phyloP scores from a whole-genome alignment of 2,329 filamentous ascomycete genomes.

The Colletotrichum sp. region DNA sequence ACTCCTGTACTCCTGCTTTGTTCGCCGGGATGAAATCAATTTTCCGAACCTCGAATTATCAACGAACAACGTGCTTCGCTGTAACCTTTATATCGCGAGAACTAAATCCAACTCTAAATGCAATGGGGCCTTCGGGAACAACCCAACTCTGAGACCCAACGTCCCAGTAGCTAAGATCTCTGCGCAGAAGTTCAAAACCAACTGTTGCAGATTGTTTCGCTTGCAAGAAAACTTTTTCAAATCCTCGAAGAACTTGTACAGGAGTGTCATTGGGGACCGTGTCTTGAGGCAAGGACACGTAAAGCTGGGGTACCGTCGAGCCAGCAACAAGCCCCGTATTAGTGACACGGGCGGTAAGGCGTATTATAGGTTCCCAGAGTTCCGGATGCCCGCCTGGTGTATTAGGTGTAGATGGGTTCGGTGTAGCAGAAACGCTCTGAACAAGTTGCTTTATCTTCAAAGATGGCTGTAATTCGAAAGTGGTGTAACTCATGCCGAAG shows the following conservation, averaged over 20 bases:
- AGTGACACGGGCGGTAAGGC: conserved; percentile 63
- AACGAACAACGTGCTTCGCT: background rate
- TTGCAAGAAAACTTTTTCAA: conserved; percentile 63
- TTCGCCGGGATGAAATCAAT: accelerated
- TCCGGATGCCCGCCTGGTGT: conserved; percentile 48
- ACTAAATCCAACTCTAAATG: conserved; percentile 40
- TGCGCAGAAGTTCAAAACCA: conserved; percentile 59
- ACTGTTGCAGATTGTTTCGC: conserved; percentile 52
- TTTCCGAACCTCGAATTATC: background rate
- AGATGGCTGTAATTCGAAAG: conserved; percentile 57
- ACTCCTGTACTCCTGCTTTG: background rate
- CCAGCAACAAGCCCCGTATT: conserved; percentile 69
- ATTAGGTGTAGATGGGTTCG: conserved; percentile 41
- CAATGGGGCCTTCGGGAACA: conserved; percentile 49
- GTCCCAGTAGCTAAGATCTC: conserved; percentile 73
- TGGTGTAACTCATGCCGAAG: conserved; percentile 71
- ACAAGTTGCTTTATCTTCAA: conserved; percentile 40
- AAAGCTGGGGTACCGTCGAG: conserved; percentile 71
- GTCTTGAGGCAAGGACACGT: conserved; percentile 43
- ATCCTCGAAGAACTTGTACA: conserved; percentile 65
- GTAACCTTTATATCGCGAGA: background rate
- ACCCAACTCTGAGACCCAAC: conserved; percentile 64
- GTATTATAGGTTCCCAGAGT: conserved; percentile 50
- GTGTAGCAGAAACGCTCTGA: conserved; percentile 36
- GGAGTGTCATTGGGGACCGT: conserved; percentile 41